Base-by-base conservation (phyloP, 1,139 yeast genomes). In the Hyphopichia khmerensis region DNA sequence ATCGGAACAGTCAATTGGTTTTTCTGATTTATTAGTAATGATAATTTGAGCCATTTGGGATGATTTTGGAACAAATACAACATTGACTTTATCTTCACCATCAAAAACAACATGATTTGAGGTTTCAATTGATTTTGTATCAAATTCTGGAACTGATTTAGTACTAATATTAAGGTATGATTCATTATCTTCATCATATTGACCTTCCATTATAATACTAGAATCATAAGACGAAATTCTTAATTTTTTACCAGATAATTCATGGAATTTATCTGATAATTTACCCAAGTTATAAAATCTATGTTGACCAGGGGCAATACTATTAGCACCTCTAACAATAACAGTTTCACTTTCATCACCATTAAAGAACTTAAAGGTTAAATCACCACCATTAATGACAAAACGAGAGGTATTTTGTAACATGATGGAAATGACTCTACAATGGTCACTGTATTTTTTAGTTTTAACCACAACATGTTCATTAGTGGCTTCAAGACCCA, bases 11-110 rank as follows among this genome's bases (percentile, higher is more conserved):
- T 61, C 68, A 43, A 72, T 57, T 3, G 50, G 41, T 16, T 52
- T 49, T 1, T 36, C 29, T 1, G 70, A 55, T 42, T 58, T 60
- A 52, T 72, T 72, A n/a, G 56, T 54, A 34, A 72, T 49, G 11
- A 60, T 55, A 6, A 69, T 49, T 43, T 67, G 72, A 3, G 70
- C 61, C 57, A 69, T 53, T 6, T 57, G 55, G 18, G 55, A 52
- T 1, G 72, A 59, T 42, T 67, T 67, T 16, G 71, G 67, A 15
- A 60, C 53, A 19, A 67, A 51, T 13, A 59, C 48, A 11, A 65
- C 60, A n/a, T 49, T 50, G 14, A 60, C 53, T 31, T 44, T 39
- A 37, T 49, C 57, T 1, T 35, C 16, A 4, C 38, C 32, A 24
- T 35, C 35, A 27, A 47, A 36, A 23, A 36, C 14, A 15, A 40